Evolutionary conservation across 1,284 basidiomycete genomes (phyloP).

Genomic region (Vanrija pseudolonga): DNA sequence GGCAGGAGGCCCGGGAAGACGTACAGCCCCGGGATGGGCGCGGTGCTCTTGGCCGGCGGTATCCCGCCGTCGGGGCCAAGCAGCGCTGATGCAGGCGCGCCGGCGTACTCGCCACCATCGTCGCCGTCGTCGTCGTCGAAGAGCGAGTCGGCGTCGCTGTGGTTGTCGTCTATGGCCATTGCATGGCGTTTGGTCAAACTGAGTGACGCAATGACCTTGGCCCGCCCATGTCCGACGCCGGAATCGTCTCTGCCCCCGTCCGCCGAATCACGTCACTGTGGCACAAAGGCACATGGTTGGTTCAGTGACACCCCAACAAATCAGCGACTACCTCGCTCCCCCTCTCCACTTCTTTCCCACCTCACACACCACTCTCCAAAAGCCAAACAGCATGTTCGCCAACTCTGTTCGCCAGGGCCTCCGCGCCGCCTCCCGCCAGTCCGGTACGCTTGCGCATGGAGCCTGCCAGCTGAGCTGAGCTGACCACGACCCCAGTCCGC

Average conservation of each 20-base stretch:
- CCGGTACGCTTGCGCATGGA: slow-evolving; percentile 28
- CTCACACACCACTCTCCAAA: slow-evolving; percentile 7
- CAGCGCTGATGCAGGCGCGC: no score
- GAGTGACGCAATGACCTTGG: neutral
- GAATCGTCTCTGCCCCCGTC: no score
- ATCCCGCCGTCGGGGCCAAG: neutral
- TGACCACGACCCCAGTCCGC: neutral
- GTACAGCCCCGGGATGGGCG: slow-evolving; percentile 15
- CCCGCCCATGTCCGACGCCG: no score
- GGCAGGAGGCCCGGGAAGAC: slow-evolving; percentile 16
- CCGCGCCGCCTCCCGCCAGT: slow-evolving; percentile 43
- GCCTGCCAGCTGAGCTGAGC: no score
- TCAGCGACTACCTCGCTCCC: slow-evolving; percentile 1
- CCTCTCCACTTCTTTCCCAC: slow-evolving; percentile 1
- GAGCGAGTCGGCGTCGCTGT: slow-evolving; percentile 12
- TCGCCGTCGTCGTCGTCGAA: slow-evolving; percentile 4
- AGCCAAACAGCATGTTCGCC: slow-evolving; percentile 34
- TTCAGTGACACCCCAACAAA: neutral
- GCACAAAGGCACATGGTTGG: neutral
- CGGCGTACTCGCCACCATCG: neutral
- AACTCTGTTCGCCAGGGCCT: slow-evolving; percentile 42
- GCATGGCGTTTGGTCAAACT: neutral
- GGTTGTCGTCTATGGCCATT: neutral
- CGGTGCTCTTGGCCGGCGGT: neutral
- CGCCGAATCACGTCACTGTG: no score